Base-by-base conservation (phyloP, 2,329 filamentous ascomycete species). In the Epichloe uncinata region DNA sequence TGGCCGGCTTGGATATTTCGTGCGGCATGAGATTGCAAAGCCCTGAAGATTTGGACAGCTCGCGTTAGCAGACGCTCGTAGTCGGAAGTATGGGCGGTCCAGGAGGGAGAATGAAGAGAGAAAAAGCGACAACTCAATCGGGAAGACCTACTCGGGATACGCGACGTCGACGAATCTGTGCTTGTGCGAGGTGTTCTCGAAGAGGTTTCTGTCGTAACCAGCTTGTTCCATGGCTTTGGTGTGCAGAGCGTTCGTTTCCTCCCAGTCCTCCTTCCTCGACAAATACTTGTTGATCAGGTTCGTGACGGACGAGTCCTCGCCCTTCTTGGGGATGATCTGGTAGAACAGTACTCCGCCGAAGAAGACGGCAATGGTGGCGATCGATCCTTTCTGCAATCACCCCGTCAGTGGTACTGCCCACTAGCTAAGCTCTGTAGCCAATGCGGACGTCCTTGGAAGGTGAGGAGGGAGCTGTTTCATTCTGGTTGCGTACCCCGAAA, bases 1-100 rank as follows among this genome's bases (percentile, higher is more conserved):
- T 77, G 73, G 40, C 78, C 78, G 30, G 78, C 77, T 26, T 73
- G 73, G 16, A 80, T 68, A 62, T 76, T 78, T 61, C 69, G 69
- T 20, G 69, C 67, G 18, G 73, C 71, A 53, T 75, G 71, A n/a
- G 69, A 67, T 56, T 72, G 64, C 48, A 81, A 63, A 20, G 73
- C 64, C 61, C 77, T 80, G 51, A 18, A 52, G n/a, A 45, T 40
- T 16, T 7, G 35, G 37, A 13, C 30, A 50, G 45, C 5, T 30
- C 26, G 26, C 26, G 26, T 30, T 30, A 30, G 26, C 26, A 30
- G 26, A 9, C 26, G 8, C 26, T 30, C 26, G 26, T 30, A 3
- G 26, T 9, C 26, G 26, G 8, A 3, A 3, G 26, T 9, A 30
- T 4, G 8, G 8, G 26, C 26, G 26, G 26, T 9, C 26, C 26